These are phyloP conservation scores for Crithidia mellificae DNA, from an alignment of 208 protist genomes.

Conservation along the genomic window DNA sequence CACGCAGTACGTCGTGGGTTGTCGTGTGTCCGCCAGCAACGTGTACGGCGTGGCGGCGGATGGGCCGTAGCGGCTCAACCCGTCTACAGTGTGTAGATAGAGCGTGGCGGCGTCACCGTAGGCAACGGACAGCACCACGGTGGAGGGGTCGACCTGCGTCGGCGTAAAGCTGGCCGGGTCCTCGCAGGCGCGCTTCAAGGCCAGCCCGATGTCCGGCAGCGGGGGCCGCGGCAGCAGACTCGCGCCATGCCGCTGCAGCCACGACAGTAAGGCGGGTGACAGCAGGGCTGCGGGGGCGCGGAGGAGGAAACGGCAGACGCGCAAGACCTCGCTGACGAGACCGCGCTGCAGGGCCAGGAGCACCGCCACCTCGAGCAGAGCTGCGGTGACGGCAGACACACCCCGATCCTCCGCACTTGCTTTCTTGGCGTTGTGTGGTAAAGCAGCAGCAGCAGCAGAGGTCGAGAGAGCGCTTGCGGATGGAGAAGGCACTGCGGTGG, in stretches of 20 bases:
- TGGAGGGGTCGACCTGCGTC: conserved; percentile 38
- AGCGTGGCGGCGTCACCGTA: conserved; percentile 50
- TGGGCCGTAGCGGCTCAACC: conserved; percentile 57
- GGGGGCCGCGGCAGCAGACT: conserved; percentile 44
- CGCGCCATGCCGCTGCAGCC: conserved; percentile 50
- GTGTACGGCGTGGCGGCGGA: conserved; percentile 41
- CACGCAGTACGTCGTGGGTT: conserved; percentile 52
- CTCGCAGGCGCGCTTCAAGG: conserved; percentile 53
- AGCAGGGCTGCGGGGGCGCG: conserved; percentile 35
- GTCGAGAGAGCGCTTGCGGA: neutral
- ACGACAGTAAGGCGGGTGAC: conserved; percentile 44
- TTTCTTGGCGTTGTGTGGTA: neutral
- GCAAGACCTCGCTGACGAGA: conserved; percentile 69
- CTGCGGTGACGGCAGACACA: conserved; percentile 19
- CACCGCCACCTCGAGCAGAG: conserved; percentile 67
- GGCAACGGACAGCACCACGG: conserved; percentile 56
- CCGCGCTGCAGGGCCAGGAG: conserved; percentile 79
- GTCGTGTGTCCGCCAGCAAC: conserved; percentile 45
- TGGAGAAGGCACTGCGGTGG: neutral
- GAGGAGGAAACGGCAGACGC: conserved; percentile 63
- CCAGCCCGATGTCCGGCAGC: conserved; percentile 57
- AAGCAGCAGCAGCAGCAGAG: neutral
- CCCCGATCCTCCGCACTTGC: neutral
- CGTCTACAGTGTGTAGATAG: conserved; percentile 69
- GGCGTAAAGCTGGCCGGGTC: conserved; percentile 55